Evolutionary conservation across 352 stramenopile species (phyloP).

Genomic region (Globisporangium spiculum): DNA sequence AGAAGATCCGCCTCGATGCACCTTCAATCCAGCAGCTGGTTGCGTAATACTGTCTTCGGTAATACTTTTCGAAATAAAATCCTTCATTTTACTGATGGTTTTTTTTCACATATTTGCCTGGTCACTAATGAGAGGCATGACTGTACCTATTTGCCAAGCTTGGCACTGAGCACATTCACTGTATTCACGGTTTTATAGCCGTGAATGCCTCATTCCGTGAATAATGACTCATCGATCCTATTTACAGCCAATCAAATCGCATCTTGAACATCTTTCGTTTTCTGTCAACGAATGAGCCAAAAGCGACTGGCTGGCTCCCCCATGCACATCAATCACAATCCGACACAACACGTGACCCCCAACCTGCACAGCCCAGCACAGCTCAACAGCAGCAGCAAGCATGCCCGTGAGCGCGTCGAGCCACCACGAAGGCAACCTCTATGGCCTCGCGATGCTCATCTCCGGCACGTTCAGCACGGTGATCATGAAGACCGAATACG

Average conservation of each 20-base stretch:
- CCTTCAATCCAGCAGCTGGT: too few relatives aligned
- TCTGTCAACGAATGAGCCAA: neutral
- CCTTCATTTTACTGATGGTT: too few relatives aligned
- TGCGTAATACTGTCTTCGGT: too few relatives aligned
- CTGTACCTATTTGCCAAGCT: too few relatives aligned
- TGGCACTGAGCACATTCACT: too few relatives aligned
- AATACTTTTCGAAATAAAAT: too few relatives aligned
- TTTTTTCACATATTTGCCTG: too few relatives aligned
- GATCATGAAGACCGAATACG: constrained; percentile 86
- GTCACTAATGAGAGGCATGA: too few relatives aligned
- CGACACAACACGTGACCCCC: neutral
- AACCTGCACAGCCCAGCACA: neutral
- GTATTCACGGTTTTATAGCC: too few relatives aligned
- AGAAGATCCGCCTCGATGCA: neutral
- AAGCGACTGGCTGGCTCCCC: neutral
- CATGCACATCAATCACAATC: constrained; percentile 4
- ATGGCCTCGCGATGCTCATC: constrained; percentile 66
- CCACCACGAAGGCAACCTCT: constrained; percentile 36
- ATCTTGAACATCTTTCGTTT: neutral
- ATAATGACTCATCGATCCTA: neutral
- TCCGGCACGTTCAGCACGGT: constrained; percentile 84
- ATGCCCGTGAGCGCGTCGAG: constrained; percentile 20
- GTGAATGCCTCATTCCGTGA: too few relatives aligned
- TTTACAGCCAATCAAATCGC: neutral
- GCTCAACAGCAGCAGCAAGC: neutral